Base-by-base conservation (phyloP, 1,284 basidiomycete species). In the Ceratobasidium sp. region DNA sequence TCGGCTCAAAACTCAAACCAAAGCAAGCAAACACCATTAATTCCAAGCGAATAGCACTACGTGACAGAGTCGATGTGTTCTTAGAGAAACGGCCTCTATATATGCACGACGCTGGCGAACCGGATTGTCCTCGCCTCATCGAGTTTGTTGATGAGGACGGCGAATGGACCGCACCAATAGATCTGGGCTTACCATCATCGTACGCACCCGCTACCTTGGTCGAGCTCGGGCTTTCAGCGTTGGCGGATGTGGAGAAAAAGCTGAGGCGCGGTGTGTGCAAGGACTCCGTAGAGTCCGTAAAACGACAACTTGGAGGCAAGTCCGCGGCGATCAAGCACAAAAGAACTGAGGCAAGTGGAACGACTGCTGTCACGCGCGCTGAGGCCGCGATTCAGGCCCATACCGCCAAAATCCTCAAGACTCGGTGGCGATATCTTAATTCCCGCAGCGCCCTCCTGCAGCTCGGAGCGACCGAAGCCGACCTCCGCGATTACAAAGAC, bases 211-310 rank as follows among this genome's bases (percentile, higher is more conserved):
- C 27, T 12, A 55, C 50, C 3, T 10, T 69, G 35, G 18, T 3
- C 1, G 8, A 48, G 2, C 2, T 33, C n/a, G 52, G 23, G 20
- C 33, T 69, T 23, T 18, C 10, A 20, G 5, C 33, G 35, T 18
- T 69, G 8, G 67, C 52, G 14, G 67, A 69, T 14, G 12, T 69
- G 1, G 54, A 69, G 50, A 23, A 1, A 16, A 35, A 69, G 14
- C 50, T 69, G 20, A 30, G 52, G 16, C 67, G 54, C 16, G 67
- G 18, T 14, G 33, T 23, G 33, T 69, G 67, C 50, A 55, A 35
- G 30, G 54, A 69, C 46, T 2, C 67, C 3, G 20, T 69, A 2
- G 67, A 55, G 30, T 57, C 35, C 14, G 67, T 69, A 16, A 55
- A 57, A 35, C 52, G 52, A 3, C 38, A 54, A 10, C 52, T 69